Conservation (phyloP, 169 alveolate genomes). For the Sarcocystis neurona region DNA sequence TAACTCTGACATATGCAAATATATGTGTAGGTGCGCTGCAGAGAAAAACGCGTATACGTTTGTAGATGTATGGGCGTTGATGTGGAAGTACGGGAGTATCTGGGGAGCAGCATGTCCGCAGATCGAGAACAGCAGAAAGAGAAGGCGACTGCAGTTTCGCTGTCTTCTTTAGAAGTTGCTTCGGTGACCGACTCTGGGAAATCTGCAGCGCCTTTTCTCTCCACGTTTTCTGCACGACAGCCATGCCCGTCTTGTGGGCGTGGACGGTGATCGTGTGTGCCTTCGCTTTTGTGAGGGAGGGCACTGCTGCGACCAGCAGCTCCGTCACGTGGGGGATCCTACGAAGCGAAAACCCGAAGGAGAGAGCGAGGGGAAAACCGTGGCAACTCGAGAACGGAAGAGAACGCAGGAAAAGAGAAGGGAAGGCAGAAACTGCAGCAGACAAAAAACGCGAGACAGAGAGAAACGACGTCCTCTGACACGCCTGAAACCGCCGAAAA, state of each 20-base stretch:
- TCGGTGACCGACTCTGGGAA: conserved; percentile 14
- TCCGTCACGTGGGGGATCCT: conserved; percentile 82
- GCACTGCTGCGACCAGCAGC: conserved; percentile 72
- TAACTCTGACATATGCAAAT: too few relatives aligned
- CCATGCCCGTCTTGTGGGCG: conserved; percentile 83
- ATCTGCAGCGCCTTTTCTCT: conserved; percentile 72
- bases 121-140: neutral
- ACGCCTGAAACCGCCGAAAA: too few relatives aligned
- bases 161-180: too few relatives aligned
- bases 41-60: neutral
- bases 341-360: neutral
- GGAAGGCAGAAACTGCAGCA: neutral
- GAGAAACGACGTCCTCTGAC: neutral
- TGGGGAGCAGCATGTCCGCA: neutral
- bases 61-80: neutral
- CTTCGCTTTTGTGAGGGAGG: conserved; percentile 77
- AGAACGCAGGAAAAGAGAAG: neutral
- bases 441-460: neutral
- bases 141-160: too few relatives aligned
- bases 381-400: neutral
- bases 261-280: conserved; percentile 82
- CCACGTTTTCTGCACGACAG: conserved; percentile 79
- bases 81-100: conserved; percentile 4
- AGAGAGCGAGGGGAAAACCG: neutral
- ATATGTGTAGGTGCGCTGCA: neutral